Evolutionary conservation across 169 alveolate species (phyloP).

Genomic region (Cyclospora cayetanensis): DNA sequence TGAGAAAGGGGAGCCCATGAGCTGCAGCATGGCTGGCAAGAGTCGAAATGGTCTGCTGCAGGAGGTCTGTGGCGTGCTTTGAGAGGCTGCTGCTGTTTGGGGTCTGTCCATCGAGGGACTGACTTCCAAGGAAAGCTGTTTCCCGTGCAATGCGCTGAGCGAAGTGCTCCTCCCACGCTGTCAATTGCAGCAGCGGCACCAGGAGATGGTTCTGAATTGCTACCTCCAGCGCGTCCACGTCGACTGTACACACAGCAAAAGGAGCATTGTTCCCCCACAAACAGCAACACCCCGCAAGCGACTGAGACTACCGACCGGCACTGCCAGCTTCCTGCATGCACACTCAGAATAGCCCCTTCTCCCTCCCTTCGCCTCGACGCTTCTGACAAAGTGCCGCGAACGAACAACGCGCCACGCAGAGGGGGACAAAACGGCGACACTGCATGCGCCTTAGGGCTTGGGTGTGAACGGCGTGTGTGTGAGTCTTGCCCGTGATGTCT

Average conservation of each 20-base stretch:
- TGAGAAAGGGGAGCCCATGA: slow-evolving; percentile 29
- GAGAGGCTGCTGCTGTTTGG: slow-evolving; percentile 39
- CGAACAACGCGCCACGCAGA: too few relatives aligned
- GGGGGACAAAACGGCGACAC: too few relatives aligned
- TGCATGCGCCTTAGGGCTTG: too few relatives aligned
- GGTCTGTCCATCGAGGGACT: background rate
- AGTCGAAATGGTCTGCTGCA: slow-evolving; percentile 39
- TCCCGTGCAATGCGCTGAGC: slow-evolving; percentile 29
- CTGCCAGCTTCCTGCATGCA: too few relatives aligned
- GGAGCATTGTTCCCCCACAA: too few relatives aligned
- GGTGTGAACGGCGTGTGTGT: too few relatives aligned
- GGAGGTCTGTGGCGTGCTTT: slow-evolving; percentile 55
- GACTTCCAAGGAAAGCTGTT: background rate
- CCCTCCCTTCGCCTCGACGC: too few relatives aligned
- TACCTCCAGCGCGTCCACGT: slow-evolving; percentile 1
- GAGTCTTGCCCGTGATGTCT: slow-evolving; percentile 37
- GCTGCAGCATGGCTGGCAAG: slow-evolving; percentile 63
- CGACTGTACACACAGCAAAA: too few relatives aligned
- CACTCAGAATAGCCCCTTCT: too few relatives aligned
- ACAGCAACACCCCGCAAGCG: too few relatives aligned
- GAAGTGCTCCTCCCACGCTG: slow-evolving; percentile 49
- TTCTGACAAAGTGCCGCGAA: too few relatives aligned
- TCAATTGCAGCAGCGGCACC: slow-evolving; percentile 52
- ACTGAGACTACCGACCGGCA: too few relatives aligned
- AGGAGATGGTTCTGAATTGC: background rate